Percentiles rank a stretch among this genome's conserved stretches.
These are phyloP conservation scores for Hyaloscypha variabilis DNA, from an alignment of 495 filamentous ascomycete species.

Conservation along the genomic window DNA sequence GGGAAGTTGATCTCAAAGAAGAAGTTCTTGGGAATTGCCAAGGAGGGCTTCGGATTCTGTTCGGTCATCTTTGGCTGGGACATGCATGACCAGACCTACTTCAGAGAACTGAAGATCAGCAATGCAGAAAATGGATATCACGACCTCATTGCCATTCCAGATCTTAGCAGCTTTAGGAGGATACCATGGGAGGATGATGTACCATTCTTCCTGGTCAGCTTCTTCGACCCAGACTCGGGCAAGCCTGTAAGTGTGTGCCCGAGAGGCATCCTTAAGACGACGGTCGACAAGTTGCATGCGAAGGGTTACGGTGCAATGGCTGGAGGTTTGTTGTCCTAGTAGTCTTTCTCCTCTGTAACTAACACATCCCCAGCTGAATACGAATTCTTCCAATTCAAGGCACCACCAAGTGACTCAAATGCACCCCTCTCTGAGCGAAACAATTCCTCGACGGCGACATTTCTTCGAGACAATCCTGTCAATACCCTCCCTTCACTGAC, in stretches of 20 bases:
- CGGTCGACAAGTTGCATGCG: constrained; percentile 64
- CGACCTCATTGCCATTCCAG: constrained; percentile 83
- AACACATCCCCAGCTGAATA: constrained; percentile 72
- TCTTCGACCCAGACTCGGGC: constrained; percentile 73
- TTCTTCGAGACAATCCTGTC: constrained; percentile 72
- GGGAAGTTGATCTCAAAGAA: constrained; percentile 95
- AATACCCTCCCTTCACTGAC: constrained; percentile 75
- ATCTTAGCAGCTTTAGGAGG: constrained; percentile 78
- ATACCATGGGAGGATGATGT: constrained; percentile 95
- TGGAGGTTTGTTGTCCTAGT: constrained; percentile 64
- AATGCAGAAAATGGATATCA: constrained; percentile 93
- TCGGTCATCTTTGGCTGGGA: constrained; percentile 98
- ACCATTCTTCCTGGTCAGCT: constrained; percentile 91
- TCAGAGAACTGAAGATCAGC: constrained; percentile 80
- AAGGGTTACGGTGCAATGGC: constrained; percentile 84
- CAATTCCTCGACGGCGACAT: constrained; percentile 71
- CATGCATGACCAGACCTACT: constrained; percentile 93
- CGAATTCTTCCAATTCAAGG: constrained; percentile 94
- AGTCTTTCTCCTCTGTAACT: constrained; percentile 1
- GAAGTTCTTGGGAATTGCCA: constrained; percentile 87
- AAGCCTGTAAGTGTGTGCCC: constrained; percentile 81
- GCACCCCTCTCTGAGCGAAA: constrained; percentile 42
- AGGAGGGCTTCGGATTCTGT: constrained; percentile 93
- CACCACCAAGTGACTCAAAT: constrained; percentile 56
- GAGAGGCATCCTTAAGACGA: constrained; percentile 69